Percentiles rank a stretch among this genome's conserved stretches.
Conservation (phyloP, 169 alveolate genomes). For the Cystoisospora suis region DNA sequence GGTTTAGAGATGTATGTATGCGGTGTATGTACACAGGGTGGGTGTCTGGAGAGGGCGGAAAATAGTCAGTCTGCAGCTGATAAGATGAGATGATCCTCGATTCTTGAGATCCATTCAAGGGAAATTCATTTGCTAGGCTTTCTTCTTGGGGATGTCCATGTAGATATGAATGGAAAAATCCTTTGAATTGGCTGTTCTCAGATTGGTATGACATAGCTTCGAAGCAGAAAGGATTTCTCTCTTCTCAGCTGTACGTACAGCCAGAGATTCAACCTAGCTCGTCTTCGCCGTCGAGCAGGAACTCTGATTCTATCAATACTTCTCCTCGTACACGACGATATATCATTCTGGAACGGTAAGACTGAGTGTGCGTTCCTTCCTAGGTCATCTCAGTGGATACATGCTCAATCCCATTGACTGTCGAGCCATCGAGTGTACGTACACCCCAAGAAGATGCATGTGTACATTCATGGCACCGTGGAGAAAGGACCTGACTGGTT, state of each 20-base stretch:
- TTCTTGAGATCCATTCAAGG: too few relatives aligned
- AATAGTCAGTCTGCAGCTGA: too few relatives aligned
- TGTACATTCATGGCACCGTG: neutral
- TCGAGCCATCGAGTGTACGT: neutral
- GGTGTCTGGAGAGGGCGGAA: too few relatives aligned
- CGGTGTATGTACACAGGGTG: too few relatives aligned
- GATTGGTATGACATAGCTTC: neutral
- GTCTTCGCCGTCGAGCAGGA: too few relatives aligned
- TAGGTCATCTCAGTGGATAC: neutral
- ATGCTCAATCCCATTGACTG: neutral
- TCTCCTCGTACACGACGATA: neutral
- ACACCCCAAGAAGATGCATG: neutral
- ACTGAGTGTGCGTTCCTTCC: neutral
- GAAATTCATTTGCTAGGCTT: too few relatives aligned
- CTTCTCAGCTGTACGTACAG: constrained; percentile 17
- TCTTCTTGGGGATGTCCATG: too few relatives aligned
- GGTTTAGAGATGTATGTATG: too few relatives aligned
- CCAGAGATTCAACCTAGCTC: too few relatives aligned
- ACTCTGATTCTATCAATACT: neutral
- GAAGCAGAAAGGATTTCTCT: neutral
- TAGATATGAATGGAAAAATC: too few relatives aligned
- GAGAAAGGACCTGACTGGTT: neutral
- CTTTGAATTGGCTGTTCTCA: neutral
- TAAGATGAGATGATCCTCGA: too few relatives aligned
- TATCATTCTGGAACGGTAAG: neutral